phyloP scores from a whole-genome alignment of 108 stramenopile genomes.

The Schizochytrium sp. region DNA sequence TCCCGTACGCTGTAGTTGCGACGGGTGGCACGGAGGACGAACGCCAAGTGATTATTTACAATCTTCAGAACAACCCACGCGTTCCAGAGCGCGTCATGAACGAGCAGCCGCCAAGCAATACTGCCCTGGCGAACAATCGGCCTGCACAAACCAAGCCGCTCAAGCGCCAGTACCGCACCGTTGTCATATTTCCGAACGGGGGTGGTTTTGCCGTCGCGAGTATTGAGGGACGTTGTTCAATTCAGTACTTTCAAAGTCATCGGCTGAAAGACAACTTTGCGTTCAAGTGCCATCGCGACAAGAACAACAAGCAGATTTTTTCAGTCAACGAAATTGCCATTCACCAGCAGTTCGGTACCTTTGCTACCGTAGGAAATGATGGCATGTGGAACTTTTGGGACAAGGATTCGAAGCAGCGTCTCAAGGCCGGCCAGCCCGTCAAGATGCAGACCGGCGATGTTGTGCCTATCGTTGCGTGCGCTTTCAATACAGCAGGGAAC shows the following conservation, averaged over 20 bases:
- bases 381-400: slow-evolving; percentile 50
- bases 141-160: slow-evolving; percentile 42
- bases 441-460: slow-evolving; percentile 21
- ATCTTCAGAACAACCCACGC: slow-evolving; percentile 39
- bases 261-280: slow-evolving; percentile 31
- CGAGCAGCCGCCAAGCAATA: not conserved
- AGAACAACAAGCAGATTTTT: slow-evolving; percentile 31
- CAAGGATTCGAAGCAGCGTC: slow-evolving; percentile 48
- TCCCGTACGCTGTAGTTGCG: slow-evolving; percentile 68
- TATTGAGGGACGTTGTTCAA: slow-evolving; percentile 51
- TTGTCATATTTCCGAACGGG: slow-evolving; percentile 55
- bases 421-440: slow-evolving; percentile 54
- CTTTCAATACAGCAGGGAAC: slow-evolving; percentile 75
- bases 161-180: slow-evolving; percentile 74
- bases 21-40: slow-evolving; percentile 45
- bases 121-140: not conserved
- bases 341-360: slow-evolving; percentile 44
- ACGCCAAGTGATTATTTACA: slow-evolving; percentile 67
- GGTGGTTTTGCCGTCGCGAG: slow-evolving; percentile 40
- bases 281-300: slow-evolving; percentile 52
- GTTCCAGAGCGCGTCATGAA: slow-evolving; percentile 69
- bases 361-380: slow-evolving; percentile 44
- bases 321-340: slow-evolving; percentile 44
- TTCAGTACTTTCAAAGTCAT: slow-evolving; percentile 43
- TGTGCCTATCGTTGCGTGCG: slow-evolving; percentile 53